Percentiles rank a stretch among this genome's conserved stretches.
Conservation (phyloP, 2,329 filamentous ascomycete genomes). For the Xylariaceae sp. region DNA sequence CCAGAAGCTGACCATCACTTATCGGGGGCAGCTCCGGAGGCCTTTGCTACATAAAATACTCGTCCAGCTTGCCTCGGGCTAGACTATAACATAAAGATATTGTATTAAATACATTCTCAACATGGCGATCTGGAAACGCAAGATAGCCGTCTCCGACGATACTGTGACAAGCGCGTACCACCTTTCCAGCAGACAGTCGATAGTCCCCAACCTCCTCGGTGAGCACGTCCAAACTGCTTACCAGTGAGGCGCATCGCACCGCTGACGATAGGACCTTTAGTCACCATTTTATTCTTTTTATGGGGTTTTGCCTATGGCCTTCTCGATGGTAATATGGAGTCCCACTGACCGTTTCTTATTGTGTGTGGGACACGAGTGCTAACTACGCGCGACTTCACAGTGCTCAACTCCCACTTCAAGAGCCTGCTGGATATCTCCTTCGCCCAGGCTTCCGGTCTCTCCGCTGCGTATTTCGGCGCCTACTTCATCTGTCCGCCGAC, state of each 20-base stretch:
- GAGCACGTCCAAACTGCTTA: neutral
- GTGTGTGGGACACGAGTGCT: constrained; percentile 47
- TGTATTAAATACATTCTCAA: neutral
- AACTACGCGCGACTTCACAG: constrained; percentile 43
- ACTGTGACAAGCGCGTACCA: neutral
- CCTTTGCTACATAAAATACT: neutral
- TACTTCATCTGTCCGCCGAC: constrained; percentile 44
- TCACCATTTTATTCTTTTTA: constrained; percentile 15
- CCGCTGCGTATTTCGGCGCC: constrained; percentile 55
- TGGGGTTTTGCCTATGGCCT: constrained; percentile 14
- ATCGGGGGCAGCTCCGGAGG: neutral
- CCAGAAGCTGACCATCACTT: neutral
- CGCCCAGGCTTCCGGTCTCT: constrained; percentile 50
- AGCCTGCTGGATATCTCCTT: constrained; percentile 47
- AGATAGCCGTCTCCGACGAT: neutral
- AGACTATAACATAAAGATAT: no score
- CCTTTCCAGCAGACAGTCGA: constrained; percentile 1
- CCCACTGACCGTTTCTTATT: constrained; percentile 45
- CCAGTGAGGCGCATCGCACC: neutral
- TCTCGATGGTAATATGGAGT: constrained; percentile 6
- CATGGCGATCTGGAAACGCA: neutral
- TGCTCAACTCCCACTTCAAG: constrained; percentile 55
- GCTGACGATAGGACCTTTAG: neutral
- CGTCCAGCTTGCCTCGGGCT: neutral
- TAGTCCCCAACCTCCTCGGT: constrained; percentile 3